Base-by-base conservation (phyloP, 2,329 filamentous ascomycete species). In the Penicillium aurantiogriseum region DNA sequence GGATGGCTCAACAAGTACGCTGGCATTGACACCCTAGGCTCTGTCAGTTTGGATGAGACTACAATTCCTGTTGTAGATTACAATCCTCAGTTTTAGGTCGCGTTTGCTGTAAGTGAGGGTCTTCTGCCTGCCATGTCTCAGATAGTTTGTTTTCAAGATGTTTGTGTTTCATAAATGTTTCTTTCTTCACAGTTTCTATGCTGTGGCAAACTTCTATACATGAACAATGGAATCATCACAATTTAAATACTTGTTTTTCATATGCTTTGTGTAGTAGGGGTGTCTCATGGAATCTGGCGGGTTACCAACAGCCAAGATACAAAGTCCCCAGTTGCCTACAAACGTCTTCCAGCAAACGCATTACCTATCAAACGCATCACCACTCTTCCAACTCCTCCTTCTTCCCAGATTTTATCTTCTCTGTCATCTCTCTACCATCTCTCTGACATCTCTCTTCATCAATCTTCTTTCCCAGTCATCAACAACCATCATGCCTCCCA, bases 1-100 rank as follows among this genome's bases (percentile, higher is more conserved):
- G 83, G 83, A 40, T 96, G 89, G 86, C 80, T 88, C 62, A 85
- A 85, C 63, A 76, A 76, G 63, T 82, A 83, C 47, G 73, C 75
- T 2, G 75, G 75, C 2, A 56, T 76, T 25, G 67, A 54, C 33
- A 58, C 64, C 47, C 59, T 56, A 36, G 72, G 73, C 35, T 67
- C 72, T 17, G 65, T 75, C n/a, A 70, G 64, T 39, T 42, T 75
- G 44, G 64, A 69, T 21, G 71, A 75, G 56, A 74, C 73, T 0
- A 56, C 57, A 21, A 55, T 74, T 15, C 67, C 69, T 7, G 73
- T 75, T 23, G 71, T 75, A 35, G 56, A 73, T 42, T 68, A 66
- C 35, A 65, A 71, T 42, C 66, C 67, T 53, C 57, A 21, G 42
- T 44, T 36, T 10, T 27, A 45, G 6, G 13, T 15, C 35, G 36